phyloP scores from a whole-genome alignment of 805 yeast species.

The Lipomyces starkeyi region DNA sequence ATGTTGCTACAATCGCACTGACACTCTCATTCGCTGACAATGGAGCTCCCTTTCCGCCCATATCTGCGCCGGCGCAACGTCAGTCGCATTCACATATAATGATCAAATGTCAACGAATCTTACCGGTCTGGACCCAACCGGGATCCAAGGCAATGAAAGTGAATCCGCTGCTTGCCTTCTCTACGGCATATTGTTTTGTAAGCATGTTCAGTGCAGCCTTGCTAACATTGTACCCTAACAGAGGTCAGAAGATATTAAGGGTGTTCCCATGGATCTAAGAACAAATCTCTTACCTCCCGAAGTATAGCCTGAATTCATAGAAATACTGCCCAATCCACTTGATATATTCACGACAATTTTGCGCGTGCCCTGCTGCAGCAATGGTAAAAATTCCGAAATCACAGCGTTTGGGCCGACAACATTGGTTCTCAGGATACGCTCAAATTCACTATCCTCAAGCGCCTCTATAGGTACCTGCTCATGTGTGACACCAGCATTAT shows the following conservation, averaged over 20 bases:
- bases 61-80: background rate
- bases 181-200: conserved; percentile 20
- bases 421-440: conserved; percentile 9
- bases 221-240: conserved; percentile 17
- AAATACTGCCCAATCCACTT: conserved; percentile 14
- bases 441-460: conserved; percentile 10
- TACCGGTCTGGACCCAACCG: conserved; percentile 26
- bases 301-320: conserved; percentile 10
- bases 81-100: background rate
- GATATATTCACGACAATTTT: conserved; percentile 20
- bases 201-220: conserved; percentile 25
- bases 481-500: conserved; percentile 14
- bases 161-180: conserved; percentile 8
- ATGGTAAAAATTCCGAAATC: conserved; percentile 17
- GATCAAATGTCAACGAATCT: background rate
- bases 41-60: conserved; percentile 15
- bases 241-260: background rate
- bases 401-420: conserved; percentile 20
- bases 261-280: background rate
- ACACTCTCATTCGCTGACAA: conserved; percentile 15
- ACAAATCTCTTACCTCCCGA: conserved; percentile 7
- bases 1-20: conserved; percentile 9
- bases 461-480: conserved; percentile 3
- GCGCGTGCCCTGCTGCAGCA: conserved; percentile 10
- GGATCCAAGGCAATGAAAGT: conserved; percentile 15